phyloP scores from a whole-genome alignment of 2,329 filamentous ascomycete genomes.

The Hypocreales sp. region DNA sequence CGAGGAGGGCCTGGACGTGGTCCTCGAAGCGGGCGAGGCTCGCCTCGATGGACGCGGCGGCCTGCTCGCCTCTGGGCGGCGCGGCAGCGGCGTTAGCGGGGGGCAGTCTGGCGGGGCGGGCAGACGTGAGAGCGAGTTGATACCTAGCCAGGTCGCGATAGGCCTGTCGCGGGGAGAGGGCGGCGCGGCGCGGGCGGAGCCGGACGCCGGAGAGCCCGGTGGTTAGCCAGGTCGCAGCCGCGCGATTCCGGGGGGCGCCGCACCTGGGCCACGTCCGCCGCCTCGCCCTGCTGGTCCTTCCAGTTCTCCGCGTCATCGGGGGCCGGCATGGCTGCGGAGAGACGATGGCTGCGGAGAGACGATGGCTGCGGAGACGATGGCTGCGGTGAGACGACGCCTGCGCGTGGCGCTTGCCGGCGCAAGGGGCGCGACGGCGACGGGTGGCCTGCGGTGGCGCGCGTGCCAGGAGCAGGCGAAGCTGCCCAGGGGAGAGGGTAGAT shows the following conservation, averaged over 20 bases:
- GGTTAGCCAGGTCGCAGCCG: too few species aligned
- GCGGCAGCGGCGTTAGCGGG: background rate
- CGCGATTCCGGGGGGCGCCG: too few species aligned
- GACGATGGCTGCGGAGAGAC: too few species aligned
- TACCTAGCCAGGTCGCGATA: slow-evolving; percentile 8
- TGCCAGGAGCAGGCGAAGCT: too few species aligned
- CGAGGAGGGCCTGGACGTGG: slow-evolving; percentile 39
- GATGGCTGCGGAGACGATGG: too few species aligned
- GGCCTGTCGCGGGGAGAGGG: slow-evolving; percentile 2
- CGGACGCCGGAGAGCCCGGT: background rate
- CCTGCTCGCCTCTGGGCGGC: slow-evolving; percentile 32
- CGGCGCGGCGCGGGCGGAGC: background rate
- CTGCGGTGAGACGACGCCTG: too few species aligned
- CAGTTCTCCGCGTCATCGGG: slow-evolving; percentile 1
- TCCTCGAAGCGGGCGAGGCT: slow-evolving; percentile 35
- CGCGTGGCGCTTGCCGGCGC: too few species aligned
- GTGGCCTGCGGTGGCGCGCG: too few species aligned
- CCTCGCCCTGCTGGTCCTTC: slow-evolving; percentile 1
- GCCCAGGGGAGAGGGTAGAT: too few species aligned
- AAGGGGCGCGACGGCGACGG: too few species aligned
- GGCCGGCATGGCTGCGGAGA: background rate
- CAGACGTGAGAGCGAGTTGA: background rate
- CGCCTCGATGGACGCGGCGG: slow-evolving; percentile 35
- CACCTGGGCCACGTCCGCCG: slow-evolving; percentile 2
- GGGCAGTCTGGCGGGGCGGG: background rate